A percentile compares a stretch with the other conserved stretches of the same genome.
Conservation (phyloP, 805 yeast species). For the Nakazawaea pomicola region DNA sequence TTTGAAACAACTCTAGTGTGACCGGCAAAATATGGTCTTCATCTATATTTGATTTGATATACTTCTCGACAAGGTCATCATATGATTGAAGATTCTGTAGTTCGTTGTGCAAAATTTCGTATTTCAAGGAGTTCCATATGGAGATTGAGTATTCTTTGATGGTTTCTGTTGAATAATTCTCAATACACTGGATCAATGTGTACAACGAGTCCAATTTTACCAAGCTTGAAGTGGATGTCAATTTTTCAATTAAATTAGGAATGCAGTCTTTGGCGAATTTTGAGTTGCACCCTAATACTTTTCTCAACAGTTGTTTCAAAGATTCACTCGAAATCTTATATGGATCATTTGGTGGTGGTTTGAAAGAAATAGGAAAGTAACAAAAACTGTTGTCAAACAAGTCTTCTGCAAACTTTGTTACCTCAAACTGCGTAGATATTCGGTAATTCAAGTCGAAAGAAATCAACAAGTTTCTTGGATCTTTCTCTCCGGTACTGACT, state of each 20-base stretch:
- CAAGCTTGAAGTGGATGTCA: slow-evolving; percentile 66
- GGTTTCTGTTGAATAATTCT: slow-evolving; percentile 42
- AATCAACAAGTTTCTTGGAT: slow-evolving; percentile 77
- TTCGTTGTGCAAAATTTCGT: slow-evolving; percentile 81
- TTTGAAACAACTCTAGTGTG: slow-evolving; percentile 39
- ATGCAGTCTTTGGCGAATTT: slow-evolving; percentile 68
- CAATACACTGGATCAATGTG: slow-evolving; percentile 55
- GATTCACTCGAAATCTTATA: slow-evolving; percentile 75
- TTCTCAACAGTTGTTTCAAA: slow-evolving; percentile 56
- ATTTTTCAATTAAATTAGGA: slow-evolving; percentile 73
- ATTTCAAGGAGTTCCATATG: slow-evolving; percentile 85
- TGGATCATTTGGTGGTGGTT: slow-evolving; percentile 87
- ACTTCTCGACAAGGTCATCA: slow-evolving; percentile 22
- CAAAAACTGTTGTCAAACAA: slow-evolving; percentile 88
- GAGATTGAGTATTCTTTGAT: slow-evolving; percentile 61
- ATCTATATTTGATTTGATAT: slow-evolving; percentile 26
- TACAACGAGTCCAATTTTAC: slow-evolving; percentile 72
- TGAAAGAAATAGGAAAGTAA: slow-evolving; percentile 93
- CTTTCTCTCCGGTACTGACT: slow-evolving; percentile 85
- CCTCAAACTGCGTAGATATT: slow-evolving; percentile 39
- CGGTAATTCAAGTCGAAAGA: slow-evolving; percentile 55
- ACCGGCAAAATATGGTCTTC: slow-evolving; percentile 31
- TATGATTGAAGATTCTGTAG: slow-evolving; percentile 25
- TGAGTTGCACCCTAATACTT: slow-evolving; percentile 56
- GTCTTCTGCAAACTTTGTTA: slow-evolving; percentile 48